Conservation (phyloP, 2,329 filamentous ascomycete species). For the Colletotrichum camelliae region DNA sequence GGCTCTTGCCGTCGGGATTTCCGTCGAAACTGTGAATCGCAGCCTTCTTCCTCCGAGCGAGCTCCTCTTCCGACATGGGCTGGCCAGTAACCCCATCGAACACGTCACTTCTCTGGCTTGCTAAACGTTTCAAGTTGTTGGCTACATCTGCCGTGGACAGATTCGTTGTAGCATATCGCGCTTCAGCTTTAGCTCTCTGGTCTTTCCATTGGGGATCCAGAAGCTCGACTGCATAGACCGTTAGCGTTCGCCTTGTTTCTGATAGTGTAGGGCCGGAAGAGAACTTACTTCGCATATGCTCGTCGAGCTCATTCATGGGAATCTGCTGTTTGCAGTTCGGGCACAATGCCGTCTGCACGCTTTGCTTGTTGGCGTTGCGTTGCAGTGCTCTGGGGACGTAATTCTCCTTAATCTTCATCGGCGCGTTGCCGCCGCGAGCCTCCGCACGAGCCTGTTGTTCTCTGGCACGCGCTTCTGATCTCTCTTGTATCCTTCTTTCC, state of each 20-base stretch:
- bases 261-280: neutral
- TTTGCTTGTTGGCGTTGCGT: constrained; percentile 69
- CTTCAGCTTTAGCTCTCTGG: constrained; percentile 87
- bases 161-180: constrained; percentile 84
- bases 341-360: constrained; percentile 75
- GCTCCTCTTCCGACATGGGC: constrained; percentile 74
- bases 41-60: constrained; percentile 76
- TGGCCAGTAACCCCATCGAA: constrained; percentile 79
- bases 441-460: constrained; percentile 82
- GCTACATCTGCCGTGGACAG: constrained; percentile 86
- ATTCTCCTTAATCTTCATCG: constrained; percentile 92
- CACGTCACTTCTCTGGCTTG: constrained; percentile 85
- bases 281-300: constrained; percentile 83
- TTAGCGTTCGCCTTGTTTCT: constrained; percentile 35
- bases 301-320: constrained; percentile 83
- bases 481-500: constrained; percentile 66
- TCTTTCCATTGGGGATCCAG: constrained; percentile 96
- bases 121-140: constrained; percentile 93
- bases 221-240: constrained; percentile 72
- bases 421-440: constrained; percentile 68
- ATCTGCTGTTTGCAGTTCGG: constrained; percentile 94
- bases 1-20: constrained; percentile 51
- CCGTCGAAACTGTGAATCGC: constrained; percentile 68
- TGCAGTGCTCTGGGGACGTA: constrained; percentile 87
- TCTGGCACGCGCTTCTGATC: constrained; percentile 63